Evolutionary conservation across 495 filamentous ascomycete species (phyloP), one percentile per base, ranked within the genome.

Genomic region (Lasiosphaeria ovina): DNA sequence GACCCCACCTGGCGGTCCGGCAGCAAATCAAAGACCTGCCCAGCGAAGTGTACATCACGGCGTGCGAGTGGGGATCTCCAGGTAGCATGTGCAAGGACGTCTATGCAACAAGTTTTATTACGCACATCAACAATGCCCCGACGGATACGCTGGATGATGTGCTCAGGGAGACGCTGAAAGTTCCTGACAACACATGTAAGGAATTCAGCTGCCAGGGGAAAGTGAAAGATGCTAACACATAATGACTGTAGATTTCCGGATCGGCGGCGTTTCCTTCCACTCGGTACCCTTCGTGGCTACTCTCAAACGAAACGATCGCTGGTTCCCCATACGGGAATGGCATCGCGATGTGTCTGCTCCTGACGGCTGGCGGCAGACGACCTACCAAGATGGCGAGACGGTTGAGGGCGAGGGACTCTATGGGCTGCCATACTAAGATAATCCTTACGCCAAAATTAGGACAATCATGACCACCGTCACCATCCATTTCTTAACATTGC

Each of bases 221-320:
- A 45, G 11, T 3, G 42, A n/a, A n/a, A n/a, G n/a, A n/a, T n/a
- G 36, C 17, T 54, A 9, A 12, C n/a, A 11, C 12, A 44, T 32
- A n/a, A n/a, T n/a, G n/a, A n/a, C n/a, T n/a, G n/a, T 57, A 86
- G 83, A 98, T 77, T 97, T 98, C 86, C 85, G 95, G 24, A 80
- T 99, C 12, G 88, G 89, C 61, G 90, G 92, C 10, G 89, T 97
- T 69, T 97, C 94, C 3, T 99, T 98, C 67, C 95, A 99, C 71
- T 95, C 94, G 62, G 92, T 98, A 12, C 93, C 92, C 11, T 99
- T 92, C 89, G 90, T 98, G 31, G 89, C 94, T 16, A 97, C 93
- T 32, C 97, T 99, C 87, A 99, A 99, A 85, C 98, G 98, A 85
- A 95, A 96, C 72, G 95, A 99, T 72, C 94, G 98, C 74, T 99